Conservation (phyloP, 768 basidiomycete genomes). For the Trametes punicea region DNA sequence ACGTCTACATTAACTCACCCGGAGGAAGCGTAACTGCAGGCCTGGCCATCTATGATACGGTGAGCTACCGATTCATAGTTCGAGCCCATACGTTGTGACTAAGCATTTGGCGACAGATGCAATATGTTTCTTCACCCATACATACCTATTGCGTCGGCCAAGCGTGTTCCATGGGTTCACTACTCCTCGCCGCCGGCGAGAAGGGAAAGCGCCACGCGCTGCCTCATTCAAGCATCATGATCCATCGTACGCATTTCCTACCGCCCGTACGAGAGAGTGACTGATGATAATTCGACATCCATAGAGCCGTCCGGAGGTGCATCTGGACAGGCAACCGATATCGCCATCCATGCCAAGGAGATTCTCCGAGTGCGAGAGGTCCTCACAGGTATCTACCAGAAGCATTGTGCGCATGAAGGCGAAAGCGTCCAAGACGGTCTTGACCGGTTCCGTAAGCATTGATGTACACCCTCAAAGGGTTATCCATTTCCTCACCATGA, state of each 20-base stretch:
- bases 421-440: constrained; percentile 65
- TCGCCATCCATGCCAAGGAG: constrained; percentile 96
- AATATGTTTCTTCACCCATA: constrained; percentile 91
- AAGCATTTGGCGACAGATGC: constrained; percentile 68
- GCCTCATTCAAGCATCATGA: constrained; percentile 96
- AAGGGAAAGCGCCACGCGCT: constrained; percentile 88
- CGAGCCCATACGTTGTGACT: background rate
- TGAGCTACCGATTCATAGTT: constrained; percentile 35
- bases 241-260: constrained; percentile 69
- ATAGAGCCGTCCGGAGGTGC: constrained; percentile 96
- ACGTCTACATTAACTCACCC: constrained; percentile 95
- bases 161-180: constrained; percentile 94
- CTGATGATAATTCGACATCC: background rate
- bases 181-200: constrained; percentile 87
- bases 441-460: constrained; percentile 68
- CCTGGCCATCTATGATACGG: constrained; percentile 96
- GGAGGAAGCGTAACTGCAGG: constrained; percentile 96
- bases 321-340: constrained; percentile 92
- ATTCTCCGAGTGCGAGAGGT: constrained; percentile 85
- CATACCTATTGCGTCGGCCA: constrained; percentile 96
- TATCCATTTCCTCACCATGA: background rate
- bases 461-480: background rate
- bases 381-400: constrained; percentile 85
- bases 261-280: background rate
- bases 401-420: constrained; percentile 68